Evolutionary conservation across 345 rosid species (phyloP).

Genomic region (Passiflora organensis): DNA sequence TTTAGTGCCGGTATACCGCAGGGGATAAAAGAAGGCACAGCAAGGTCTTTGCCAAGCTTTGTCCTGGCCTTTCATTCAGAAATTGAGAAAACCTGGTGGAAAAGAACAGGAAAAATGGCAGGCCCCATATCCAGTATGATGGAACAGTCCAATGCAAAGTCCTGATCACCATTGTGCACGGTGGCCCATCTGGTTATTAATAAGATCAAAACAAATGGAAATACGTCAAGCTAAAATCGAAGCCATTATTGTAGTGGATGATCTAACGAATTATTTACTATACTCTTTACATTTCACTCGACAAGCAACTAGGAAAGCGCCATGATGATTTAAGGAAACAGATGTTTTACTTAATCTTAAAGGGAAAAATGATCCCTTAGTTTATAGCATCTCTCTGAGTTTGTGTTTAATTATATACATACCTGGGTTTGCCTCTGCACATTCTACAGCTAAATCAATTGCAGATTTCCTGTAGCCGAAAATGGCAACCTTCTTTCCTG

Average conservation of each 20-base stretch:
- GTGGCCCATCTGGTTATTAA: constrained; percentile 34
- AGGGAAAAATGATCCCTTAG: no score
- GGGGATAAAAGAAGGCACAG: constrained; percentile 46
- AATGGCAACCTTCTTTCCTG: constrained; percentile 46
- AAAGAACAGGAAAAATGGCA: constrained; percentile 61
- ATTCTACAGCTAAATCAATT: constrained; percentile 54
- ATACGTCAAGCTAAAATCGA: no score
- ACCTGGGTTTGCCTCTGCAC: constrained; percentile 58
- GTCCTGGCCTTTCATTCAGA: constrained; percentile 46
- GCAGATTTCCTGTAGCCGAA: constrained; percentile 56
- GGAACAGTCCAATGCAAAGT: constrained; percentile 65
- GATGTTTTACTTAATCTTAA: no score
- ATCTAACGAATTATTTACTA: no score
- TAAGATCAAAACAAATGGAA: no score
- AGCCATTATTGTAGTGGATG: no score
- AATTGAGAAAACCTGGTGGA: constrained; percentile 62
- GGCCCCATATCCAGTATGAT: constrained; percentile 53
- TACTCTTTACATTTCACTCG: no score
- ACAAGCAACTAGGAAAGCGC: no score
- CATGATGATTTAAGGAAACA: no score
- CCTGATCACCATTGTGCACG: constrained; percentile 61
- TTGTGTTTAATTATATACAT: no score
- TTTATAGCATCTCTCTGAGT: no score
- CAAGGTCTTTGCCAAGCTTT: constrained; percentile 29
- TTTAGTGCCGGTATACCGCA: constrained; percentile 21